Percentiles rank a stretch among this genome's conserved stretches.
Conservation (phyloP, 2,329 filamentous ascomycete genomes). For the Diaporthe humulicola region DNA sequence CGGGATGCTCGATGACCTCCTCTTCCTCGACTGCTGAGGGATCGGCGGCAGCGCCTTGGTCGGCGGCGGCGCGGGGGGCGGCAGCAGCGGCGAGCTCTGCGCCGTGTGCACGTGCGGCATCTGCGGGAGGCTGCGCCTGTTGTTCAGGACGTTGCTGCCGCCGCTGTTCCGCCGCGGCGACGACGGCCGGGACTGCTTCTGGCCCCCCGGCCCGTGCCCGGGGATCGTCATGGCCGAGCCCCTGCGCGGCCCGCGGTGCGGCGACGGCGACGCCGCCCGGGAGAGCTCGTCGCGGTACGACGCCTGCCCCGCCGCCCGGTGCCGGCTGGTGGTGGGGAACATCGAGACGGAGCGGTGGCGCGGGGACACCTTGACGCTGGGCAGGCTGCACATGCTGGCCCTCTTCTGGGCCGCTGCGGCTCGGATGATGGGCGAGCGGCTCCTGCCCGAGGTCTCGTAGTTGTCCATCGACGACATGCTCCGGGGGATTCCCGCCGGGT, state of each 20-base stretch:
- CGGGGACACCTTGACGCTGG: constrained; percentile 29
- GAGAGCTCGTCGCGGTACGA: constrained; percentile 3
- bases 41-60: constrained; percentile 68
- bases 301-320: not conserved
- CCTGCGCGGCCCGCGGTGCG: constrained; percentile 33
- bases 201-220: constrained; percentile 9
- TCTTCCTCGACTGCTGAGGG: constrained; percentile 51
- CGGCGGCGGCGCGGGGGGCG: constrained; percentile 68
- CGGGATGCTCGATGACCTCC: constrained; percentile 33
- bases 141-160: constrained; percentile 37
- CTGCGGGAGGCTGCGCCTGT: constrained; percentile 65
- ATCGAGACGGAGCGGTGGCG: constrained; percentile 34
- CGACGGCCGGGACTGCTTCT: constrained; percentile 13
- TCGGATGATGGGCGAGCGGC: constrained; percentile 38
- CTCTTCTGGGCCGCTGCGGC: constrained; percentile 39
- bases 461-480: constrained; percentile 52
- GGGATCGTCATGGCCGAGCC: constrained; percentile 39
- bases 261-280: constrained; percentile 6
- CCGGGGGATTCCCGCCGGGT: constrained; percentile 40
- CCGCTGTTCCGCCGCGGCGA: too few species aligned
- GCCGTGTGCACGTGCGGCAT: constrained; percentile 29
- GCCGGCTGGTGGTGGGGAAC: constrained; percentile 23
- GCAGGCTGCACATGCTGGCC: constrained; percentile 43
- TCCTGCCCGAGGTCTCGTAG: constrained; percentile 43
- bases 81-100: constrained; percentile 56